phyloP scores from a whole-genome alignment of 371 early-diverging fungal genomes.

The Thermomucor indicae-seudaticae region DNA sequence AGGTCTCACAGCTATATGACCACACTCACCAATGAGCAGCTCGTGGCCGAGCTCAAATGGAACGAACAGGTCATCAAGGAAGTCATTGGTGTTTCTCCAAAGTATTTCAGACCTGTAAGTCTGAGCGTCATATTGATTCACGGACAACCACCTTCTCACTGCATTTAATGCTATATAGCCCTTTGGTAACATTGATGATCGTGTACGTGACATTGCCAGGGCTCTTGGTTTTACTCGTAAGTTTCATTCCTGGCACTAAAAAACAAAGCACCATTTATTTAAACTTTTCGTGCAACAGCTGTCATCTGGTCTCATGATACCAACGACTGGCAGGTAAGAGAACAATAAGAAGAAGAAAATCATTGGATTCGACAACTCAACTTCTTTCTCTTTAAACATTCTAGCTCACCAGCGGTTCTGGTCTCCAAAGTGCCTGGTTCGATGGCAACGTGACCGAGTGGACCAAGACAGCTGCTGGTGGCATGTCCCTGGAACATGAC shows the following conservation, averaged over 20 bases:
- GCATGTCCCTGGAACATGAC: constrained; percentile 43
- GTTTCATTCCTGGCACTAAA: not conserved
- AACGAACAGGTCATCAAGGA: constrained; percentile 56
- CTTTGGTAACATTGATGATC: constrained; percentile 52
- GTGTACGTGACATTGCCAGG: constrained; percentile 44
- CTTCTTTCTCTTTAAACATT: no score
- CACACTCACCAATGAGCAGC: constrained; percentile 53
- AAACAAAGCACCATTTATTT: not conserved
- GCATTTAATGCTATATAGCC: no score
- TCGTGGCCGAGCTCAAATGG: constrained; percentile 65
- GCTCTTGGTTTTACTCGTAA: constrained; percentile 41
- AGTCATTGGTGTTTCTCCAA: constrained; percentile 56
- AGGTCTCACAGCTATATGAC: constrained; percentile 61
- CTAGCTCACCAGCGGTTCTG: constrained; percentile 5
- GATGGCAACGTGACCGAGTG: constrained; percentile 36
- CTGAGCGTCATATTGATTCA: not conserved
- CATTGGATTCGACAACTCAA: no score
- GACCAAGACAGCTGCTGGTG: constrained; percentile 28
- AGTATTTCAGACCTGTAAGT: constrained; percentile 56
- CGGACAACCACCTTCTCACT: no score
- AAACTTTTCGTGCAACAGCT: constrained; percentile 32
- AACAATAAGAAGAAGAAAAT: no score
- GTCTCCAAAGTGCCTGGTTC: constrained; percentile 25
- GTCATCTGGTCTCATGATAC: constrained; percentile 48
- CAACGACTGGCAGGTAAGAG: constrained; percentile 40